Evolutionary conservation across 345 rosid species (phyloP).

Genomic region (Rhodamnia argentea): DNA sequence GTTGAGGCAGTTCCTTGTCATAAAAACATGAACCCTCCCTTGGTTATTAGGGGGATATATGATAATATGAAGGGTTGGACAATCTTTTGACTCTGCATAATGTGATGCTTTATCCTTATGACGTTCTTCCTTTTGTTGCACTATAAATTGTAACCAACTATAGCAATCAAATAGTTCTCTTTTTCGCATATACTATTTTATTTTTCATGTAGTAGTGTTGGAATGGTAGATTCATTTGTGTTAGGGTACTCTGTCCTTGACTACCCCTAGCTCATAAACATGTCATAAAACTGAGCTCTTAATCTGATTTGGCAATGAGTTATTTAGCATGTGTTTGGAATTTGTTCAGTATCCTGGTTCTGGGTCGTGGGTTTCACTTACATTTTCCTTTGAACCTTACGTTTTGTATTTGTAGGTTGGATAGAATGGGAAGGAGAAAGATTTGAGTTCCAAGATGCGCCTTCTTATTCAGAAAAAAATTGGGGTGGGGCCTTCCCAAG

Average conservation of each 20-base stretch:
- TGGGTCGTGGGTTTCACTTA: neutral
- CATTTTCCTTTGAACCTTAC: neutral
- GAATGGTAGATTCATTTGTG: neutral
- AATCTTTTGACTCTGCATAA: neutral
- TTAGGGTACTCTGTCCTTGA: neutral
- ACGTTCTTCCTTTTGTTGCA: neutral
- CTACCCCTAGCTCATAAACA: neutral
- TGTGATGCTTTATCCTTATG: neutral
- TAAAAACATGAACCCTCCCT: neutral
- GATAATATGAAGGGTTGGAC: neutral
- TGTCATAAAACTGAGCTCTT: neutral
- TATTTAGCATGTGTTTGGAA: neutral
- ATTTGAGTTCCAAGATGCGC: slow-evolving; percentile 82
- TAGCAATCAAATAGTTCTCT: neutral
- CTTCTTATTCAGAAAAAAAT: slow-evolving; percentile 94
- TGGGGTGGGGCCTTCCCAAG: slow-evolving; percentile 99
- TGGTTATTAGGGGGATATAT: neutral
- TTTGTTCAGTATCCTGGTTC: neutral
- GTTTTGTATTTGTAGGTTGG: slow-evolving; percentile 57
- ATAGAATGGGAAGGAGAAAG: slow-evolving; percentile 95
- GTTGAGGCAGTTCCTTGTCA: neutral
- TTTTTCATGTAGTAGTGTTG: neutral
- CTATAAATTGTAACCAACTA: neutral
- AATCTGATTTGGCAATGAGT: neutral
- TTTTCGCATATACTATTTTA: neutral